Evolutionary conservation across 148 eudicot genomes (phyloP), one percentile per base, ranked within the genome.

Genomic region (Rheum nobile): DNA sequence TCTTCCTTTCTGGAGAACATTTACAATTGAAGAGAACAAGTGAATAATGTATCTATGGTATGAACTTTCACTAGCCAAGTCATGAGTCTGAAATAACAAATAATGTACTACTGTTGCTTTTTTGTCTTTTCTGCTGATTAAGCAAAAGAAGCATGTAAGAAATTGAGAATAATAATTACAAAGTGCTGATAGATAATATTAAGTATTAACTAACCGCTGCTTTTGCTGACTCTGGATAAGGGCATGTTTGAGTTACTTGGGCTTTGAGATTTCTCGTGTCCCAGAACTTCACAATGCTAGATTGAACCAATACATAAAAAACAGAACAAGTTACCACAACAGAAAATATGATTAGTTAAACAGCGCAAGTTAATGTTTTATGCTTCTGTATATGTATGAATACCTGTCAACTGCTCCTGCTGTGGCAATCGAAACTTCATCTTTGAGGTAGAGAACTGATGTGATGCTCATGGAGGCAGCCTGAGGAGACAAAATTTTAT

Each of bases 341-440:
- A 32, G 22, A 7, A 65, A 19, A 65, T 65, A 65, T 31, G 41
- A 28, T 28, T 13, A 13, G 0, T 4, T 26, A 29, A n/a, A 28
- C 17, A 28, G 19, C 7, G 6, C 70, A 17, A 65, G 21, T 65
- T 32, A 65, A 31, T 65, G 70, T 34, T 65, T 65, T 32, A 31
- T 32, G 68, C 11, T 12, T 63, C n/a, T 31, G 6, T 29, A 59
- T 57, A 32, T 52, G 31, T 72, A 50, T 61, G 59, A 75, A 54
- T 77, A 95, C 99, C 94, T 91, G 82, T 95, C 93, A 59, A 83
- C 88, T 83, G 98, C 96, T 81, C 96, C 98, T 68, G 97, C 96
- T 48, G 96, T 87, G 76, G 93, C 97, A 77, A 94, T 72, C 17
- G 93, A 88, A 73, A 89, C 73, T 80, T 87, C 97, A 75, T 94